Evolutionary conservation across 2,329 filamentous ascomycete genomes (phyloP).

Genomic region (Diaporthe sp.): DNA sequence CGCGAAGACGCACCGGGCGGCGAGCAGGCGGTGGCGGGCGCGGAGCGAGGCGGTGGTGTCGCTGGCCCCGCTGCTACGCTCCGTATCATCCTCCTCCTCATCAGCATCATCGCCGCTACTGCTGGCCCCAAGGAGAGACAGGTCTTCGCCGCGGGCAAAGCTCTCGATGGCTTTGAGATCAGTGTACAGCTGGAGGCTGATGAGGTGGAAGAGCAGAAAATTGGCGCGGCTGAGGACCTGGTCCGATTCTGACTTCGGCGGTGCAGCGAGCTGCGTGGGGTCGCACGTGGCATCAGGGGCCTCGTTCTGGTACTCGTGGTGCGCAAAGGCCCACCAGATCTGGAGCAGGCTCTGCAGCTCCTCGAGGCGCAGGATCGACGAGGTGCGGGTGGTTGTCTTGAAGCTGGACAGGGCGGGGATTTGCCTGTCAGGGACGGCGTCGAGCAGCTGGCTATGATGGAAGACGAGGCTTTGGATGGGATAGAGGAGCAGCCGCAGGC

Average conservation of each 20-base stretch:
- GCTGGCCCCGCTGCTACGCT: background rate
- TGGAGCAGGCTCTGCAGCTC: conserved; percentile 3
- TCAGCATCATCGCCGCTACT: background rate
- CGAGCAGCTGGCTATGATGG: background rate
- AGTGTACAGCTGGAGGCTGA: background rate
- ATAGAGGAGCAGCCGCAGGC: background rate
- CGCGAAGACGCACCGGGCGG: background rate
- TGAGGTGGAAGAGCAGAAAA: background rate
- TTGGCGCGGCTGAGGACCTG: background rate
- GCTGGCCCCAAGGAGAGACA: background rate
- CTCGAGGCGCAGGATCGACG: background rate
- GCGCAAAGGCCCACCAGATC: background rate
- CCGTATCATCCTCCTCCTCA: background rate
- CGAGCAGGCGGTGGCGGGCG: background rate
- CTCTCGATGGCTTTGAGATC: background rate
- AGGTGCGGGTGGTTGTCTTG: background rate
- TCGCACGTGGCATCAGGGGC: background rate
- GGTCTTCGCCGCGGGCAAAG: conserved; percentile 4
- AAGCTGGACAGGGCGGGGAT: background rate
- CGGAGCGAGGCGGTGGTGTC: background rate
- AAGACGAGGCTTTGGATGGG: conserved; percentile 2
- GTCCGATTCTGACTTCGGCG: background rate
- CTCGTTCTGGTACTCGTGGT: background rate
- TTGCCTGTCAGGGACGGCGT: background rate
- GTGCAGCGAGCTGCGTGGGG: background rate